These are phyloP conservation scores for Pythium volutum DNA, from an alignment of 352 stramenopile species.

Conservation along the genomic window DNA sequence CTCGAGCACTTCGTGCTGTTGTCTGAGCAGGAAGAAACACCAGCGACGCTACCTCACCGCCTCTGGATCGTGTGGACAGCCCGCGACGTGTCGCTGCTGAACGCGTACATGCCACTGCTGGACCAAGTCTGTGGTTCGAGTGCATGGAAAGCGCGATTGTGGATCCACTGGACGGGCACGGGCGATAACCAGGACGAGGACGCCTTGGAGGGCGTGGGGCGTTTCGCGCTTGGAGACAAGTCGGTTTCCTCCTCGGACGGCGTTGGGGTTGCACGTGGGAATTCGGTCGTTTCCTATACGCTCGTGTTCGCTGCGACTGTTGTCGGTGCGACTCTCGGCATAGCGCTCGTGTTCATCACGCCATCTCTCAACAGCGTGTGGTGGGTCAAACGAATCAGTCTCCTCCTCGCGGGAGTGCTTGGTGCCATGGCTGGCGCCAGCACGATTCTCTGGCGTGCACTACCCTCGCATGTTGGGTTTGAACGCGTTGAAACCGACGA, in stretches of 20 bases:
- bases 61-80: constrained; percentile 27
- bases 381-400: constrained; percentile 23
- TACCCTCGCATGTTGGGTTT: constrained; percentile 15
- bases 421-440: constrained; percentile 18
- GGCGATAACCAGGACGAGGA: background rate
- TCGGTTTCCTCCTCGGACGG: background rate
- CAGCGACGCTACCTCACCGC: constrained; percentile 6
- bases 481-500: constrained; percentile 15
- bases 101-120: constrained; percentile 18
- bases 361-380: constrained; percentile 7
- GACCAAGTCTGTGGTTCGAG: constrained; percentile 12
- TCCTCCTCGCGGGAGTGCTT: constrained; percentile 8
- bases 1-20: constrained; percentile 50
- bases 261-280: background rate
- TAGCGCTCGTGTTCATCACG: constrained; percentile 18
- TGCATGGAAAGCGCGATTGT: constrained; percentile 13
- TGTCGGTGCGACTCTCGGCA: constrained; percentile 5
- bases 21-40: constrained; percentile 17
- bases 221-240: background rate
- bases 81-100: constrained; percentile 18
- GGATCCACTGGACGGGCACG: constrained; percentile 16
- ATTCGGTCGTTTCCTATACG: background rate
- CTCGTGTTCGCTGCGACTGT: constrained; percentile 15
- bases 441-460: constrained; percentile 13
- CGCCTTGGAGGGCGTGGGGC: background rate